Evolutionary conservation across 352 stramenopile species (phyloP), one percentile per base, ranked within the genome.

Genomic region (Phytophthora palmivora): DNA sequence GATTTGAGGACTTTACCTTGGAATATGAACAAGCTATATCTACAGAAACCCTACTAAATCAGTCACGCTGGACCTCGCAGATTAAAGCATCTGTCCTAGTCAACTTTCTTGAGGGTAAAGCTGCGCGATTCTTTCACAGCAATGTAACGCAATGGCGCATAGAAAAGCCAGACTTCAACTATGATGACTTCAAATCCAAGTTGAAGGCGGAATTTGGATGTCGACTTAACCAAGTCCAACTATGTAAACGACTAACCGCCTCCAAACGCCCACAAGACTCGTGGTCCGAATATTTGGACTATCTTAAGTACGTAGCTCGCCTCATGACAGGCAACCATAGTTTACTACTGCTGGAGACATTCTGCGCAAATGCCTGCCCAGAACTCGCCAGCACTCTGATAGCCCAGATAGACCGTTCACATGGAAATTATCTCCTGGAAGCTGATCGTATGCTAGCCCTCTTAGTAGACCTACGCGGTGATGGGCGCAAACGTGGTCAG

Each of bases 281-380:
- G 0, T 57, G 37, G 41, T 55, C 49, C 1, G 59, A 56, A 43
- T 58, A 58, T 15, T n/a, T 58, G 3, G 44, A 67, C n/a, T 58
- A 62, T 11, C 10, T 67, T 10, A 62, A 67, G 22, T 62, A 52
- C 28, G 49, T 67, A 44, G 15, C 28, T 36, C 50, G 50, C 19
- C 50, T 55, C 36, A 67, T 62, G 59, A 67, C 34, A 2, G 50
- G 50, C 6, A 16, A 62, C n/a, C 44, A 57, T 18, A 57, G n/a
- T 9, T 11, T 57, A 6, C 15, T 67, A 11, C 8, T 58, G 2
- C 12, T 58, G 26, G 50, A 67, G 8, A 57, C 37, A 2, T 56
- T 57, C 11, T 57, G 51, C n/a, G 6, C 43, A 8, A 51, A 48
- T n/a, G 44, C 49, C 10, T 61, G 49, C n/a, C n/a, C n/a, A n/a